Conservation (phyloP, 768 basidiomycete species). For the Russula abietina region DNA sequence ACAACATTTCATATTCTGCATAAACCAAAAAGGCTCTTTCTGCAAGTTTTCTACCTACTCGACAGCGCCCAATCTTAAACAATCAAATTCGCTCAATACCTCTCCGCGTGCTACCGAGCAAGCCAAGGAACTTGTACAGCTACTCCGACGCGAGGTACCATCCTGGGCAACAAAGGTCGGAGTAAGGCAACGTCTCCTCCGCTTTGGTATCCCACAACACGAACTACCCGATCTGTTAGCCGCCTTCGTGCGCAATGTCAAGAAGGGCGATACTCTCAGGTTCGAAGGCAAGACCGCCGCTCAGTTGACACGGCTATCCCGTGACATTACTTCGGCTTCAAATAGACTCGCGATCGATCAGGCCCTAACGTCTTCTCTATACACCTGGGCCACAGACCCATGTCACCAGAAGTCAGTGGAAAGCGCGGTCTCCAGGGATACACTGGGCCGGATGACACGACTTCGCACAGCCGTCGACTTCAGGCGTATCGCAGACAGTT, state of each 20-base stretch:
- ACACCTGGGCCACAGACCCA: conserved; percentile 47
- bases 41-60: not conserved
- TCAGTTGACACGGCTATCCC: conserved; percentile 39
- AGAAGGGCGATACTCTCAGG: conserved; percentile 23
- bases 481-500: conserved; percentile 41
- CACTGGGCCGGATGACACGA: conserved; percentile 30
- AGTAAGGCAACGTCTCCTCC: conserved; percentile 38
- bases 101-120: too few species aligned
- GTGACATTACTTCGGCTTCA: conserved; percentile 31
- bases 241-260: conserved; percentile 38
- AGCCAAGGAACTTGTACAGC: not conserved
- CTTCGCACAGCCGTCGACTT: conserved; percentile 36
- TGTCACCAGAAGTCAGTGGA: conserved; percentile 1
- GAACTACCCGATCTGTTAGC: conserved; percentile 40
- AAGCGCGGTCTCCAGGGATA: conserved; percentile 15
- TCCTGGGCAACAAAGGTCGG: conserved; percentile 16
- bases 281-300: conserved; percentile 33
- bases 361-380: conserved; percentile 50
- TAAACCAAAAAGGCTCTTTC: not conserved
- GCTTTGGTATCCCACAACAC: conserved; percentile 43
- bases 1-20: not conserved
- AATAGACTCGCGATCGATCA: conserved; percentile 37
- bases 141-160: conserved; percentile 15
- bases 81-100: not conserved
- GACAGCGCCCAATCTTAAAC: not conserved